Evolutionary conservation across 345 rosid genomes (phyloP).

Genomic region (Dipteronia sinensis): DNA sequence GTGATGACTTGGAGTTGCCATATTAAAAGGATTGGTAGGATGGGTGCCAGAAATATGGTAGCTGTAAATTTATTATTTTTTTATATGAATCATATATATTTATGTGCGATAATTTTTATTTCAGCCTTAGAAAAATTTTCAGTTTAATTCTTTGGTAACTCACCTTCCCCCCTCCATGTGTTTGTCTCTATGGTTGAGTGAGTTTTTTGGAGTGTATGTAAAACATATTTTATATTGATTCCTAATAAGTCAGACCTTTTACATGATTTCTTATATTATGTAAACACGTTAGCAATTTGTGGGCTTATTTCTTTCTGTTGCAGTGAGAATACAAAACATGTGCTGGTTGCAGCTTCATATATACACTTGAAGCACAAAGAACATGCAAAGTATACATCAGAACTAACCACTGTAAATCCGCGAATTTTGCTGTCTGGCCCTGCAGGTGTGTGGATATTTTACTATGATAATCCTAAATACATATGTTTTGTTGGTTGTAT

Average conservation of each 20-base stretch:
- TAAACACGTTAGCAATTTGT: conserved; percentile 10
- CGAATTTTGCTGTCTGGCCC: conserved; percentile 95
- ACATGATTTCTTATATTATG: background rate
- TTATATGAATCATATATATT: background rate
- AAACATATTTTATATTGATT: background rate
- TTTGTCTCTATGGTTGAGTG: background rate
- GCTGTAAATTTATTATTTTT: background rate
- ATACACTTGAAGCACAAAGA: conserved; percentile 84
- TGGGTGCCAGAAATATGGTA: background rate
- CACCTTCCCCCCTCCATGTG: background rate
- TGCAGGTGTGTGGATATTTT: conserved; percentile 55
- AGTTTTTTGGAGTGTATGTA: background rate
- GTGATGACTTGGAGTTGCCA: background rate
- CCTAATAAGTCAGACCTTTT: background rate
- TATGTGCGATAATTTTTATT: too few relatives aligned
- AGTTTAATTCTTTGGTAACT: too few relatives aligned
- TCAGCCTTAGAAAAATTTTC: background rate
- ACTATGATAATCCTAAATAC: background rate
- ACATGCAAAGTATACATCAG: conserved; percentile 69
- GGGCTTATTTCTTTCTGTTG: conserved; percentile 22
- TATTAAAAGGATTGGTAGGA: background rate
- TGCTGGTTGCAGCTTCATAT: conserved; percentile 73
- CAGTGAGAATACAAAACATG: conserved; percentile 82
- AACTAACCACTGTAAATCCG: conserved; percentile 71
- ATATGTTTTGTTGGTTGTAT: background rate